Conservation (phyloP, 257 asterid species). For the Gynochthodes officinalis region DNA sequence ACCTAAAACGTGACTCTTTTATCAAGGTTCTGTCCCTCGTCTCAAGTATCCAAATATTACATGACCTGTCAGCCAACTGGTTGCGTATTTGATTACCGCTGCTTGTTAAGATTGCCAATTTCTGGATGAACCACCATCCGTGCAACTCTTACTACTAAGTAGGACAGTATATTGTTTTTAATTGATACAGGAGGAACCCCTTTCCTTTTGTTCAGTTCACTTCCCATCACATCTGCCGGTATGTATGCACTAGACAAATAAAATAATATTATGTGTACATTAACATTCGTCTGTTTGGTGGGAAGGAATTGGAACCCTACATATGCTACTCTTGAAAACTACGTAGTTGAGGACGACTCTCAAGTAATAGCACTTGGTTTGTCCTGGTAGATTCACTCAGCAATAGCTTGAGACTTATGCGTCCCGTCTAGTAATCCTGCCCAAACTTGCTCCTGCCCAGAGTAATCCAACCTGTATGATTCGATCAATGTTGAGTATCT, state of each 20-base stretch:
- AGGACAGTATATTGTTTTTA: too few species aligned
- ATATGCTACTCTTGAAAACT: neutral
- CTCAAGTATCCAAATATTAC: neutral
- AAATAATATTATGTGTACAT: conserved; percentile 6
- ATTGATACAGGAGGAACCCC: too few species aligned
- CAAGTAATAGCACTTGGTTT: too few species aligned
- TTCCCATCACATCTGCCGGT: too few species aligned
- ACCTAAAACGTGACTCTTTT: neutral
- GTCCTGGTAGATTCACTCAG: conserved; percentile 1
- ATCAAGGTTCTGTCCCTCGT: neutral
- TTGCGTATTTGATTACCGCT: too few species aligned
- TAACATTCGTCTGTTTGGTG: neutral
- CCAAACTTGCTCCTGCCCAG: neutral
- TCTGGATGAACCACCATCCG: too few species aligned
- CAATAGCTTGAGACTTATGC: neutral
- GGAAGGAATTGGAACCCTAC: conserved; percentile 7
- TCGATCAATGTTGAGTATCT: conserved; percentile 44
- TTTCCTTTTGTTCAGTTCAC: too few species aligned
- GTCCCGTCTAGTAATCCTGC: neutral
- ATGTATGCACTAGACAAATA: neutral
- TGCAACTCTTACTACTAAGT: too few species aligned
- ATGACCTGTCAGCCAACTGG: too few species aligned
- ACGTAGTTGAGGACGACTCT: neutral
- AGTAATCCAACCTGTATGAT: neutral
- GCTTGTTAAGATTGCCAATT: too few species aligned